Evolutionary conservation across 2,329 filamentous ascomycete species (phyloP).

Genomic region (Ophiostoma triangulosporum): DNA sequence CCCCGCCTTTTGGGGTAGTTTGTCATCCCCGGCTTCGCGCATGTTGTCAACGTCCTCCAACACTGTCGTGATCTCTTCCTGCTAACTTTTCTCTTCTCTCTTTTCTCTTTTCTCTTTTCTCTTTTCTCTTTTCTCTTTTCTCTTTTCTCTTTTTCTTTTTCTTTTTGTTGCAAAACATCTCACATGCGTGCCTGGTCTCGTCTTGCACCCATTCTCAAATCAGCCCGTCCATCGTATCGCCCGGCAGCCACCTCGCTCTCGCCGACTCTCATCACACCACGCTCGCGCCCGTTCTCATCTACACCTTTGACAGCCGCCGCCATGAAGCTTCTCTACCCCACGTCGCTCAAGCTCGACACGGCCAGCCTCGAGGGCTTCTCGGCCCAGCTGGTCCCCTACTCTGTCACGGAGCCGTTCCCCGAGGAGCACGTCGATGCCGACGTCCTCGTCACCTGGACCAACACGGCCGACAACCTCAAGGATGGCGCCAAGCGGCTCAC

Average conservation of each 20-base stretch:
- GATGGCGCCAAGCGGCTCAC: slow-evolving; percentile 29
- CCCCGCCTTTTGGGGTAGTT: slow-evolving; percentile 3
- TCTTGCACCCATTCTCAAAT: not conserved
- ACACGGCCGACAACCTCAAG: slow-evolving; percentile 28
- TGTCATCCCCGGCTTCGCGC: not conserved
- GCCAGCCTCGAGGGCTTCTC: slow-evolving; percentile 15
- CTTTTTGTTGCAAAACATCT: not conserved
- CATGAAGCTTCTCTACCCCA: slow-evolving; percentile 18
- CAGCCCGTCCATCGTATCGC: not conserved
- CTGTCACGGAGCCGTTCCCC: slow-evolving; percentile 29
- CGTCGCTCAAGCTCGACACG: slow-evolving; percentile 16
- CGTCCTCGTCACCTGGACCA: slow-evolving; percentile 32
- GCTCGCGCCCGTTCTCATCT: not conserved
- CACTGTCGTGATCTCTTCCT: not conserved
- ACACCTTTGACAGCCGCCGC: not conserved
- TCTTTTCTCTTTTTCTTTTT: not conserved
- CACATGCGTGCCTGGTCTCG: slow-evolving; percentile 5
- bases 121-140: not conserved
- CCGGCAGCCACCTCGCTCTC: not conserved
- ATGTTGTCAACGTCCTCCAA: not conserved
- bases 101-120: not conserved
- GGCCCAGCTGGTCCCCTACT: slow-evolving; percentile 18
- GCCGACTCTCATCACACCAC: not conserved
- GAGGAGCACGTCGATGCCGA: slow-evolving; percentile 31
- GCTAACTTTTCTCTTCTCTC: not conserved